Evolutionary conservation across 345 rosid genomes (phyloP).

Genomic region (Aurinia saxatilis): DNA sequence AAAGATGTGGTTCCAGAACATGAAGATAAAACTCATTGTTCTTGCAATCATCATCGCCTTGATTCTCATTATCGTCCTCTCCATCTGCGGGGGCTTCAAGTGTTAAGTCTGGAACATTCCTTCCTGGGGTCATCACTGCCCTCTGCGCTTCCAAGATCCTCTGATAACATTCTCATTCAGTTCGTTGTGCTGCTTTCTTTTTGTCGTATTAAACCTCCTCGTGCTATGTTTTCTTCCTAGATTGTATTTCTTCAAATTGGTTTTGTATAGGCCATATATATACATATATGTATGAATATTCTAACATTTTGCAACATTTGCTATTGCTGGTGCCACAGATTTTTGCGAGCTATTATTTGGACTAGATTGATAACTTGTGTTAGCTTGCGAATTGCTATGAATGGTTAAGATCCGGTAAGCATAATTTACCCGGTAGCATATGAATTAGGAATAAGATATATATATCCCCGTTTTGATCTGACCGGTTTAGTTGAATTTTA

Average conservation of each 20-base stretch:
- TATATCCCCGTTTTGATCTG: too few relatives aligned
- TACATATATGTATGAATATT: slow-evolving; percentile 14
- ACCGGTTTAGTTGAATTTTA: too few relatives aligned
- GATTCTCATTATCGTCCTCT: slow-evolving; percentile 66
- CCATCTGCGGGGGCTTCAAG: slow-evolving; percentile 83
- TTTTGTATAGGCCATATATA: slow-evolving; percentile 26
- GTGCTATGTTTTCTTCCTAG: slow-evolving; percentile 17
- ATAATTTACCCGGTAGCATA: too few relatives aligned
- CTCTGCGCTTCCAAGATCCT: slow-evolving; percentile 2
- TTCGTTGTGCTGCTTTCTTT: slow-evolving; percentile 10
- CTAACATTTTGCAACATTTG: background rate
- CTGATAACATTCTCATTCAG: slow-evolving; percentile 12
- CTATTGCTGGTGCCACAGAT: slow-evolving; percentile 1
- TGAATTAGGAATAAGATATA: too few relatives aligned
- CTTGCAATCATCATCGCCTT: slow-evolving; percentile 62
- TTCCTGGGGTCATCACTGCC: background rate
- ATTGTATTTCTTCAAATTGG: slow-evolving; percentile 18
- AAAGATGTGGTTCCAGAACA: slow-evolving; percentile 94
- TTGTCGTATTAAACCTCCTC: slow-evolving; percentile 13
- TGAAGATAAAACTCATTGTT: slow-evolving; percentile 92
- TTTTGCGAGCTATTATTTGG: background rate
- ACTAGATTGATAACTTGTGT: background rate
- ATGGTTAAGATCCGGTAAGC: too few relatives aligned
- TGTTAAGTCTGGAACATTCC: slow-evolving; percentile 32
- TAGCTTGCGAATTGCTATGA: background rate